A percentile compares a stretch with the other conserved stretches of the same genome.
These are phyloP conservation scores for Botrytis paeoniae DNA, from an alignment of 2,329 filamentous ascomycete species.

Conservation along the genomic window DNA sequence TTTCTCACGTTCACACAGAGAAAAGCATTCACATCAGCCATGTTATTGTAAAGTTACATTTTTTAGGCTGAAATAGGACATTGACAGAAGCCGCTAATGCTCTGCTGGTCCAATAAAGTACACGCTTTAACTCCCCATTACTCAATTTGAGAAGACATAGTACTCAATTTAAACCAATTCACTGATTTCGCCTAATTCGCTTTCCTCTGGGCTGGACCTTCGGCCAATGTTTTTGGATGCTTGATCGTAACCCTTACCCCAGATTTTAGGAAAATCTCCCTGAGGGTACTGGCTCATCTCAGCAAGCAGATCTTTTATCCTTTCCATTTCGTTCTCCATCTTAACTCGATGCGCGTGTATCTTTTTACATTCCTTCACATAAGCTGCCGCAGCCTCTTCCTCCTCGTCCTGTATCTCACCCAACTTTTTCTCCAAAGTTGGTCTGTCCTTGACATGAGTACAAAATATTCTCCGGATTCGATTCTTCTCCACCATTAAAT, in stretches of 20 bases:
- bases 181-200: neutral
- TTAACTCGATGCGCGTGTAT: neutral
- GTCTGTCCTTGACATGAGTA: neutral
- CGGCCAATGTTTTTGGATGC: neutral
- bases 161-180: neutral
- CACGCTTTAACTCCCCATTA: neutral
- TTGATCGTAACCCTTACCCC: neutral
- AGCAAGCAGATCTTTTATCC: neutral
- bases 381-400: neutral
- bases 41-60: neutral
- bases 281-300: neutral
- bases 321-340: neutral
- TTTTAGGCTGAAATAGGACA: neutral
- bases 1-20: neutral
- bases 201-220: neutral
- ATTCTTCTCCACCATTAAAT: neutral
- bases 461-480: neutral
- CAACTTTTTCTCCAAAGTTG: neutral
- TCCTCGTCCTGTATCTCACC: neutral
- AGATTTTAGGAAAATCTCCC: neutral
- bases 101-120: neutral
- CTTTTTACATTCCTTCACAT: neutral
- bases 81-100: neutral
- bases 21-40: neutral
- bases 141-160: neutral